phyloP scores from a whole-genome alignment of 805 yeast species.

The Priceomyces haplophilus region DNA sequence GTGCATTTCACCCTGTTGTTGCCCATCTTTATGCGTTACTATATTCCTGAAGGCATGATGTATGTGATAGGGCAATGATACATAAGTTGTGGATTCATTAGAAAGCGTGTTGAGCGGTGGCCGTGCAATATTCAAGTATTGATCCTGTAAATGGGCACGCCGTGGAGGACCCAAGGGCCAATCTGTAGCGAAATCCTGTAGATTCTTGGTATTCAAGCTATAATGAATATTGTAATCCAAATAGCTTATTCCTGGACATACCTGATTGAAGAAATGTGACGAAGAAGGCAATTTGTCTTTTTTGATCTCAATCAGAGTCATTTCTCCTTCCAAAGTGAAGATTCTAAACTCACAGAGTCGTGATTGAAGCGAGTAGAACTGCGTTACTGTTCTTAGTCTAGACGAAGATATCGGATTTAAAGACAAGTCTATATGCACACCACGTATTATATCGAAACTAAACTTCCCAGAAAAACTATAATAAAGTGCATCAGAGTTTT shows the following conservation, averaged over 20 bases:
- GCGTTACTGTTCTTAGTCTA: no score
- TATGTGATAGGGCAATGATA: constrained; percentile 49
- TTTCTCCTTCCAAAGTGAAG: constrained; percentile 5
- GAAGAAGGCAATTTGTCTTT: constrained; percentile 25
- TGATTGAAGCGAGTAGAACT: not conserved
- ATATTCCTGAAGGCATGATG: constrained; percentile 38
- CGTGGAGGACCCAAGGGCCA: constrained; percentile 27
- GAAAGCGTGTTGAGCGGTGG: constrained; percentile 29
- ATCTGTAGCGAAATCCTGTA: constrained; percentile 4
- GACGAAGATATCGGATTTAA: not conserved
- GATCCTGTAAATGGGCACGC: constrained; percentile 17
- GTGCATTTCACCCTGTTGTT: constrained; percentile 41
- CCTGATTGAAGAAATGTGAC: constrained; percentile 30
- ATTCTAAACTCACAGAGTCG: not conserved
- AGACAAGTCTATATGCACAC: not conserved
- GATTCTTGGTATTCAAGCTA: constrained; percentile 10
- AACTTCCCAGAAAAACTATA: not conserved
- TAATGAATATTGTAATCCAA: constrained; percentile 36
- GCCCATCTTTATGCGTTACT: constrained; percentile 34
- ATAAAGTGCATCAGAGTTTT: not conserved
- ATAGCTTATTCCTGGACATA: constrained; percentile 33
- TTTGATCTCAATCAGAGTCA: constrained; percentile 23
- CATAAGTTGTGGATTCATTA: constrained; percentile 50
- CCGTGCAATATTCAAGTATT: constrained; percentile 36
- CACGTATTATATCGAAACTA: not conserved